A percentile compares a stretch with the other conserved stretches of the same genome.
Evolutionary conservation across 1,284 basidiomycete genomes (phyloP).

Genomic region (Apiotrichum laibachii): DNA sequence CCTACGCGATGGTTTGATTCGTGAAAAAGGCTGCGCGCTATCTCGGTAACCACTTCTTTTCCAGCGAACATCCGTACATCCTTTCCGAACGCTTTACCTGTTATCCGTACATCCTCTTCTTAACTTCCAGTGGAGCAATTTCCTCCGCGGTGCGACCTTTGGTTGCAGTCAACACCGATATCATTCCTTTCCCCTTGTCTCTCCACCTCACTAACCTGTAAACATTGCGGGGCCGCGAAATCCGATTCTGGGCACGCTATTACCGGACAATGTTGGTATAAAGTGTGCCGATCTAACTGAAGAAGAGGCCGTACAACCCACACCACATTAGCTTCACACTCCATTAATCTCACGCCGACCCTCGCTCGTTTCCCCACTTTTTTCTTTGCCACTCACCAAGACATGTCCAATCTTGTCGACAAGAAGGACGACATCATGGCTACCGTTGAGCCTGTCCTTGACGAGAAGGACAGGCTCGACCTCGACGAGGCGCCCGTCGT

Average conservation of each 20-base stretch:
- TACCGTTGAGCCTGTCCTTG: background rate
- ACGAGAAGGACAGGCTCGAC: background rate
- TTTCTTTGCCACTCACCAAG: background rate
- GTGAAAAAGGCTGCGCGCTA: background rate
- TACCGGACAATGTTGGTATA: background rate
- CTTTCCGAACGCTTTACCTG: too few relatives aligned
- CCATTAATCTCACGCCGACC: background rate
- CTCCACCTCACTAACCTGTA: background rate
- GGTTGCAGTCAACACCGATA: too few relatives aligned
- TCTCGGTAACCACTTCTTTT: background rate
- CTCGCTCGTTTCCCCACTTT: background rate
- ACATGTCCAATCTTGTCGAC: background rate
- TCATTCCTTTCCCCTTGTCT: background rate
- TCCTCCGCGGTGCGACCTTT: background rate
- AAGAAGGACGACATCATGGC: background rate
- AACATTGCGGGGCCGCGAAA: background rate
- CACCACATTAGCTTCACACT: too few relatives aligned
- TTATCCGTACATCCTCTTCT: background rate
- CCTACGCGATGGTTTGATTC: too few relatives aligned
- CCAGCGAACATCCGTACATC: too few relatives aligned
- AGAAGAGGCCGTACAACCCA: too few relatives aligned
- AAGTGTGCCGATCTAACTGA: too few relatives aligned
- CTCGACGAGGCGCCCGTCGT: slow-evolving; percentile 30
- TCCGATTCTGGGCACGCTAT: background rate
- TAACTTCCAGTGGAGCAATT: too few relatives aligned